Base-by-base conservation (phyloP, 169 alveolate species). In the Cystoisospora suis region DNA sequence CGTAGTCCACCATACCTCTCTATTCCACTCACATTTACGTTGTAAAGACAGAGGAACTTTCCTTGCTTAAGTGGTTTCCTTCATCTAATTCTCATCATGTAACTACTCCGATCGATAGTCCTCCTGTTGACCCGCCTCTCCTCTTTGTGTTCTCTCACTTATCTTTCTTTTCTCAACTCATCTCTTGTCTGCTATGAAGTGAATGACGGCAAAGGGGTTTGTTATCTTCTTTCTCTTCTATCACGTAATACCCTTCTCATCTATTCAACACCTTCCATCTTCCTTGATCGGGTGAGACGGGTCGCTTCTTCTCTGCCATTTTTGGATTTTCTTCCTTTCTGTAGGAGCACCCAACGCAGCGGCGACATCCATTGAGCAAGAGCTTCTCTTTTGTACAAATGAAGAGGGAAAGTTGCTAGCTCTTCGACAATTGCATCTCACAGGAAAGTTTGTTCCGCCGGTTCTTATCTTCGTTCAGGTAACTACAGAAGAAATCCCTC, bases 371-470 rank as follows among this genome's bases (percentile, higher is more conserved):
- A 86, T 92, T 12, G 94, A 92, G 58, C 94, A 92, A 46, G 65
- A 81, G 56, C 56, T 92, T 61, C 49, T 88, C 20, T 92, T 92
- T 59, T 61, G 90, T 46, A 42, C 92, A 15, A 89, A 85, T 0
- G 94, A 92, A 38, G 94, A 75, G 59, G 94, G 93, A n/a, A 92
- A 92, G 70, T 91, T 92, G 53, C 59, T 81, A 47, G 90, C 93
- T n/a, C 86, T 92, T 7, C 89, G 89, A 46, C 45, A 53, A 7
- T 88, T 92, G 38, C 88, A 81, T 46, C n/a, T 70, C 77, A 72
- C 81, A 47, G 89, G 92, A 23, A 49, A 58, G 77, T 65, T 92
- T 34, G 56, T 72, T 1, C 94, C 92, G 1, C 94, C 94, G 53
- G 79, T 88, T 27, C 49, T 92, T 81, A 58, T 92, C 32, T 92